These are phyloP conservation scores for Diaporthe australafricana DNA, from an alignment of 2,329 filamentous ascomycete species.

Conservation along the genomic window DNA sequence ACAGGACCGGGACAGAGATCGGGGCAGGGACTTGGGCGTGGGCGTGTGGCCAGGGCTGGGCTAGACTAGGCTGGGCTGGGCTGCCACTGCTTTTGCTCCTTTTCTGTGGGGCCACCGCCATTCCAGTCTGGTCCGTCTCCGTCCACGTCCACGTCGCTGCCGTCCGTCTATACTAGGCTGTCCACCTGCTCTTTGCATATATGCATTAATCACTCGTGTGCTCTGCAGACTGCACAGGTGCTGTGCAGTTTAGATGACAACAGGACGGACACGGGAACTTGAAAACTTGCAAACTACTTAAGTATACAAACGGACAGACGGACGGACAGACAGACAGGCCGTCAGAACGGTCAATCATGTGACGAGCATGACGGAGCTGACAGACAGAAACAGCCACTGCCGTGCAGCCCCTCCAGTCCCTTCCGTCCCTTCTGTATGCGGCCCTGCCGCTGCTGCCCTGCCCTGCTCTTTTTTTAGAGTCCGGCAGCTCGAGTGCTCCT, in stretches of 20 bases:
- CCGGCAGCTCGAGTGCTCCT: slow-evolving; percentile 1
- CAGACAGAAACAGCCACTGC: slow-evolving; percentile 20
- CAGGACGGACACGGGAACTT: too few relatives aligned
- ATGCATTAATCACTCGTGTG: not conserved
- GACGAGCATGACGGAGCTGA: slow-evolving; percentile 2
- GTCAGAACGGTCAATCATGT: not conserved
- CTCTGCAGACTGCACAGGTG: too few relatives aligned
- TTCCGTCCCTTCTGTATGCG: slow-evolving; percentile 7
- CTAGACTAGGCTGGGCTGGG: slow-evolving; percentile 15
- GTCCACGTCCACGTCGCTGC: slow-evolving; percentile 11
- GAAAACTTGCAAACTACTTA: too few relatives aligned
- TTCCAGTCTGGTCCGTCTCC: slow-evolving; percentile 15
- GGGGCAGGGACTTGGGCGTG: slow-evolving; percentile 19
- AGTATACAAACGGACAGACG: too few relatives aligned
- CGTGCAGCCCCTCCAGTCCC: slow-evolving; percentile 1
- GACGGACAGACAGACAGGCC: not conserved
- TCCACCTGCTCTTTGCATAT: not conserved
- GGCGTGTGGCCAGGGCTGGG: not conserved
- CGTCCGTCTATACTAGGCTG: not conserved
- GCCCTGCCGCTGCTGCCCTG: not conserved
- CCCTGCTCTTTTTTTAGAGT: slow-evolving; percentile 29
- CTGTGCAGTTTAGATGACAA: too few relatives aligned
- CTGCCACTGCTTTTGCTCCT: slow-evolving; percentile 16
- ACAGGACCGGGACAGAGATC: slow-evolving; percentile 34
- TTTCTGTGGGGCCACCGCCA: slow-evolving; percentile 27